Percentiles rank a stretch among this genome's conserved stretches.
phyloP scores from a whole-genome alignment of 805 yeast genomes.

The Crinitomyces ghanaensis region DNA sequence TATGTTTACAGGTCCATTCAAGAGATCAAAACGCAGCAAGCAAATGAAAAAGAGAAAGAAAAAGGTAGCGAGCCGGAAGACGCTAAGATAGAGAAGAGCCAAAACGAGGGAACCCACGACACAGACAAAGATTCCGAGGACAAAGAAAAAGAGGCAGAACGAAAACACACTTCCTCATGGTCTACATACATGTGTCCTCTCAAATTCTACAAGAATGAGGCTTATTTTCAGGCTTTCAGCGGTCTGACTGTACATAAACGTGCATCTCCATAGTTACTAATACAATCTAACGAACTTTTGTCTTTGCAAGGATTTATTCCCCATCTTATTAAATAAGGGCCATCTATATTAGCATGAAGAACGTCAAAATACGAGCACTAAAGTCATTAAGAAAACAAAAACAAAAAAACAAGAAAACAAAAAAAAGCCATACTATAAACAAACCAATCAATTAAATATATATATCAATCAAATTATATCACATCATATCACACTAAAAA shows the following conservation, averaged over 20 bases:
- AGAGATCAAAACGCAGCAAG: conserved; percentile 33
- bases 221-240: conserved; percentile 24
- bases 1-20: conserved; percentile 37
- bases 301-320: conserved; percentile 5
- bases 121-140: background rate
- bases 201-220: conserved; percentile 14
- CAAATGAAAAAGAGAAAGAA: conserved; percentile 18
- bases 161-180: conserved; percentile 11
- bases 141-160: conserved; percentile 9
- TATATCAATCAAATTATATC: background rate
- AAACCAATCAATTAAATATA: background rate
- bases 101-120: background rate
- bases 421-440: conserved; percentile 1
- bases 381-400: conserved; percentile 1
- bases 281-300: background rate
- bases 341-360: background rate
- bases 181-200: no score
- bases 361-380: conserved; percentile 1
- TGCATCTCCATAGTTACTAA: no score
- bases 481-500: conserved; percentile 3
- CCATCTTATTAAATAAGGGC: background rate
- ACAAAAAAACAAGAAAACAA: conserved; percentile 1
- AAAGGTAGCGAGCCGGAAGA: background rate
- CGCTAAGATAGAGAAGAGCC: background rate
- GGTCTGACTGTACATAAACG: conserved; percentile 19